Evolutionary conservation across 345 rosid species (phyloP), one percentile per base, ranked within the genome.

Genomic region (Camelina sativa): DNA sequence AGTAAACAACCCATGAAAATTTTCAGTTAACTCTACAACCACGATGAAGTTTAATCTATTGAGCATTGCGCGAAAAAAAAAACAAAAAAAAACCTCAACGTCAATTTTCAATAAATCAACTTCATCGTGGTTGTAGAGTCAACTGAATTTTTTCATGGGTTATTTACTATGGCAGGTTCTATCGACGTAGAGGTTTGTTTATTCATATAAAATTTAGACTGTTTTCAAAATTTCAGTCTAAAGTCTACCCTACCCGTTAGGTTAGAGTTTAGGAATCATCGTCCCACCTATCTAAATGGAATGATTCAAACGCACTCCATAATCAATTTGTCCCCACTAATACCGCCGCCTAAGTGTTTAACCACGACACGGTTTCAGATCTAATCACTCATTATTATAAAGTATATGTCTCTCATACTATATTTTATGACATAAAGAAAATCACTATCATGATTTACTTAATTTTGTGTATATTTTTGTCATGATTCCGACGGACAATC

Each of bases 281-380:
- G 37, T 54, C 25, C 57, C 58, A 63, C 71, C 37, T 44, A 53
- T 73, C 48, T 38, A 17, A 46, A 56, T 46, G 11, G 20, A 65
- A 19, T 73, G 57, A 55, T 55, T 73, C 43, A 15, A 65, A 54
- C 43, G 35, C 50, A 63, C 28, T 54, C 69, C 48, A 32, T 54
- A 65, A 64, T 55, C 47, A 32, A 20, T 65, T 32, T 58, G 73
- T 50, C 73, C 78, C 73, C 71, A 54, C 71, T 46, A 74, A 68
- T 60, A 47, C 57, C 56, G 57, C 74, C 74, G 79, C 74, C 69
- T 62, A 61, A 62, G 75, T 69, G 38, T 69, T 69, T n/a, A 76
- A 52, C 65, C 40, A 65, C 41, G 50, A 20, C 64, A 68, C 65
- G 43, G 70, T 32, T 67, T 62, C 44, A 76, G 74, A 35, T 69